Evolutionary conservation across 2,329 filamentous ascomycete species (phyloP), one percentile per base, ranked within the genome.

Genomic region (Colletotrichum shisoi): DNA sequence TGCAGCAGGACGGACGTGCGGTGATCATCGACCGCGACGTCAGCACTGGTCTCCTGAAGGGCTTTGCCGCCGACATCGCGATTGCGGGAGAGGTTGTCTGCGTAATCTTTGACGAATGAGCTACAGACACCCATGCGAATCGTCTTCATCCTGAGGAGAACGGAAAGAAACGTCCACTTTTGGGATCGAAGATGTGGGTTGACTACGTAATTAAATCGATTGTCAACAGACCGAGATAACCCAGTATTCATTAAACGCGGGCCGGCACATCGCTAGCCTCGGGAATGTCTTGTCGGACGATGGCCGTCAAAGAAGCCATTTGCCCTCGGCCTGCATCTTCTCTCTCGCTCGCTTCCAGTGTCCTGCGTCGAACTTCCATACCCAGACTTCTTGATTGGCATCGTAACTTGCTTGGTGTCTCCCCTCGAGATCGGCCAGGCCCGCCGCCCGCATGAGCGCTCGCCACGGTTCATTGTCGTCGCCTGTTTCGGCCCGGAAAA

Each of bases 1-100:
- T 91, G 69, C 89, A 92, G 77, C 76, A 77, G n/a, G 86, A 86
- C 52, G 79, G 82, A 24, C 85, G 83, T 40, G 85, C 92, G 1
- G 85, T 84, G 6, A 76, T 94, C 53, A 84, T 91, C 54, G 74
- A 79, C 71, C 81, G 91, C 6, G 83, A 93, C 76, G 78, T 82
- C 1, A 69, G 75, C 62, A 87, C 84, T 0, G 91, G 91, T 1
- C 72, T 82, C 70, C 77, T 93, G 44, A 80, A 78, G 39, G 74
- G 77, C 45, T 81, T 83, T 70, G 74, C 82, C 4, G 83, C 79
- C 1, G 75, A 76, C 59, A 76, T 77, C 13, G 70, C 79, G 31
- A 73, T 86, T 42, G 74, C 73, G 12, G 83, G 83, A 19, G 74
- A 79, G 69, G 77, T 82, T 40, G 83, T 80, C 40, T 77, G 78